Conservation (phyloP, 805 yeast species). For the Suhomyces sp. region DNA sequence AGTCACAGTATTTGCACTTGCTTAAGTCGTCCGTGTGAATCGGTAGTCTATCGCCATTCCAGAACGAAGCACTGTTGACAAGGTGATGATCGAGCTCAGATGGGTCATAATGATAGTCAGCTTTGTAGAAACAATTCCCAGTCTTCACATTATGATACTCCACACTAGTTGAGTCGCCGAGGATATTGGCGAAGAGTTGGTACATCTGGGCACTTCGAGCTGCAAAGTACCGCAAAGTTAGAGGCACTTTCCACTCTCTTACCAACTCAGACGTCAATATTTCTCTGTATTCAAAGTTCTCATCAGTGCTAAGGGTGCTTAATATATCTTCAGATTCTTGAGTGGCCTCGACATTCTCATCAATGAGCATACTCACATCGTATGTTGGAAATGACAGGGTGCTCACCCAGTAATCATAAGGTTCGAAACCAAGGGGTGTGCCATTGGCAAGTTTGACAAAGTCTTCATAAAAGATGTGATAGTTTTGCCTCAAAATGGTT, state of each 20-base stretch:
- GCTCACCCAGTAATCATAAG: slow-evolving; percentile 32
- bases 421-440: slow-evolving; percentile 35
- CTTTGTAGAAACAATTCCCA: slow-evolving; percentile 34
- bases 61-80: slow-evolving; percentile 40
- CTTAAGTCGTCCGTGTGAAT: slow-evolving; percentile 36
- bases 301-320: slow-evolving; percentile 5
- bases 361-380: slow-evolving; percentile 4
- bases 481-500: slow-evolving; percentile 36
- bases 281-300: slow-evolving; percentile 17
- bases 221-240: slow-evolving; percentile 56
- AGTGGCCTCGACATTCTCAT: slow-evolving; percentile 2
- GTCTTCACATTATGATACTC: slow-evolving; percentile 47
- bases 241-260: slow-evolving; percentile 48
- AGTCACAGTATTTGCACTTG: slow-evolving; percentile 57
- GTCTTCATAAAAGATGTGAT: slow-evolving; percentile 38
- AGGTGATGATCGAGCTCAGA: slow-evolving; percentile 26
- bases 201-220: slow-evolving; percentile 51
- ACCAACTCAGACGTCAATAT: slow-evolving; percentile 28
- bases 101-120: slow-evolving; percentile 37
- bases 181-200: slow-evolving; percentile 29
- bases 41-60: slow-evolving; percentile 60
- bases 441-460: slow-evolving; percentile 47
- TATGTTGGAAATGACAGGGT: slow-evolving; percentile 9
- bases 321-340: background rate
- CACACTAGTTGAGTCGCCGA: slow-evolving; percentile 44